Conservation (phyloP, 768 basidiomycete genomes). For the Auricularia auricula-judae region DNA sequence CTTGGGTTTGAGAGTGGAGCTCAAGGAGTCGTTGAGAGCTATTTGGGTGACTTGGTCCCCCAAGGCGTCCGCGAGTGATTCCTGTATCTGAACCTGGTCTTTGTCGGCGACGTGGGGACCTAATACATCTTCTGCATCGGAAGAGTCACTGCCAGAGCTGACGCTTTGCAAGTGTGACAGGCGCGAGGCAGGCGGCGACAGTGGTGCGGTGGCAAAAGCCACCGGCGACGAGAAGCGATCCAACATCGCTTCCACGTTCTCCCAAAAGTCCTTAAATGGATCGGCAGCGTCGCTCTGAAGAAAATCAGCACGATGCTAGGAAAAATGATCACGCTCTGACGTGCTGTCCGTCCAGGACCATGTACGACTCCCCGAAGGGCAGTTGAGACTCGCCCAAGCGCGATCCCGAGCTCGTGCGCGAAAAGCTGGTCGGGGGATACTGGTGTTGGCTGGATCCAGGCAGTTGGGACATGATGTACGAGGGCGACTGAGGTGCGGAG, state of each 20-base stretch:
- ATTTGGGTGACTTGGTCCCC: background rate
- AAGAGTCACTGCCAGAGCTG: background rate
- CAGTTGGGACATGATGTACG: constrained; percentile 1
- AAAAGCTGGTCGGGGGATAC: constrained; percentile 8
- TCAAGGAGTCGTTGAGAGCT: background rate
- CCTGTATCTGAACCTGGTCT: background rate
- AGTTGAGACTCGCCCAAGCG: constrained; percentile 35
- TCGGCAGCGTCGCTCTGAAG: constrained; percentile 68
- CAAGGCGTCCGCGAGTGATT: background rate
- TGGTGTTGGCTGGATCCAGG: background rate
- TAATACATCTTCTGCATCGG: background rate
- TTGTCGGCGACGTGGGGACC: background rate
- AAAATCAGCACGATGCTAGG: background rate
- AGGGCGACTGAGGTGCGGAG: constrained; percentile 5
- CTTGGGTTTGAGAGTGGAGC: background rate
- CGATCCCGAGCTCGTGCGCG: constrained; percentile 28
- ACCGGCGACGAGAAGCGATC: constrained; percentile 76
- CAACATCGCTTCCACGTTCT: constrained; percentile 75
- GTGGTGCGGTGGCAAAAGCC: constrained; percentile 73
- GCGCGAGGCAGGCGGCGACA: constrained; percentile 17
- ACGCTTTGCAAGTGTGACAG: background rate
- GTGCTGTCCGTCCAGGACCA: constrained; percentile 65
- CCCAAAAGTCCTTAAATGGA: constrained; percentile 85
- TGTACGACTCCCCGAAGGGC: constrained; percentile 78
- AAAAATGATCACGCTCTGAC: constrained; percentile 25